Evolutionary conservation across 192 early-diverging fungal species (phyloP).

Genomic region (Podila clonocystis): DNA sequence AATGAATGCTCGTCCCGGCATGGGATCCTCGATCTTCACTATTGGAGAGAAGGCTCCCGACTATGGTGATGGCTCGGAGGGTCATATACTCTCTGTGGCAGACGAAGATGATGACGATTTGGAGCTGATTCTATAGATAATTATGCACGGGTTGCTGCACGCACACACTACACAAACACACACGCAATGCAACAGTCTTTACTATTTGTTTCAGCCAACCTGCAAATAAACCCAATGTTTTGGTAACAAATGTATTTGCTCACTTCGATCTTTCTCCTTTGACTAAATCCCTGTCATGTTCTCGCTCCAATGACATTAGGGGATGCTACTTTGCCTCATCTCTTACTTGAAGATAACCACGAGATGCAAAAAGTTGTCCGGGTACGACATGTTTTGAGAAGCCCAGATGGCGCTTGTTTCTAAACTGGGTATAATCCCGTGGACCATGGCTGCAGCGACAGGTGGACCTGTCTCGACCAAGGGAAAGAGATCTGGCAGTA

Average conservation of each 20-base stretch:
- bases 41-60: slow-evolving; percentile 72
- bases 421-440: slow-evolving; percentile 75
- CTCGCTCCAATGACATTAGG: neutral
- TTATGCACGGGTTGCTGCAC: neutral
- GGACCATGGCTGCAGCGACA: slow-evolving; percentile 66
- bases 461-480: slow-evolving; percentile 45
- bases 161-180: too few relatives aligned
- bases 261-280: too few relatives aligned
- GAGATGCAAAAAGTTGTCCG: slow-evolving; percentile 88
- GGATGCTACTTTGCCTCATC: neutral
- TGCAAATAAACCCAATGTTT: neutral
- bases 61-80: slow-evolving; percentile 63
- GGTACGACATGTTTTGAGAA: slow-evolving; percentile 76
- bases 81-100: slow-evolving; percentile 30
- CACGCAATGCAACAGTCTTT: neutral
- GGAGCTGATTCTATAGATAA: slow-evolving; percentile 34
- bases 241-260: too few relatives aligned
- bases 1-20: slow-evolving; percentile 50
- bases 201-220: neutral
- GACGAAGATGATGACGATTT: slow-evolving; percentile 55
- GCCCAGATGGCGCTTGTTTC: slow-evolving; percentile 82
- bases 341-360: slow-evolving; percentile 56
- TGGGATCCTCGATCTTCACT: slow-evolving; percentile 64
- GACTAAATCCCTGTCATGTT: too few relatives aligned
- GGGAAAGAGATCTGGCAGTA: slow-evolving; percentile 57